These are phyloP conservation scores for Didymella segeticola DNA, from an alignment of 2,329 filamentous ascomycete species.

Conservation along the genomic window DNA sequence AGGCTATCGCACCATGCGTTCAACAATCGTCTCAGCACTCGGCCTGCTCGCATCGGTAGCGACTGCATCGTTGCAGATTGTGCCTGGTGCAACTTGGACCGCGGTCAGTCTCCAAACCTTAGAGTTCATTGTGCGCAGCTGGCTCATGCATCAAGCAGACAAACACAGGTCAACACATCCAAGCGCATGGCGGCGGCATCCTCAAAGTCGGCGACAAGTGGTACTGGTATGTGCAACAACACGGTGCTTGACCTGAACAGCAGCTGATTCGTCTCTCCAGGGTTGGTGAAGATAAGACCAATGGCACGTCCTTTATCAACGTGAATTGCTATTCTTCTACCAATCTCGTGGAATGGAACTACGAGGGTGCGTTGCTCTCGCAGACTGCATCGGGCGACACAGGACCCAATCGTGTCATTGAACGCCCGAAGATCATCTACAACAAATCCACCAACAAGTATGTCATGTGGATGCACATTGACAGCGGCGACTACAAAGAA, in stretches of 20 bases:
- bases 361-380: slow-evolving; percentile 65
- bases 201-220: slow-evolving; percentile 64
- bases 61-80: slow-evolving; percentile 46
- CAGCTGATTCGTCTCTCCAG: slow-evolving; percentile 39
- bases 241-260: background rate
- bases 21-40: slow-evolving; percentile 13
- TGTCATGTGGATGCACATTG: slow-evolving; percentile 75
- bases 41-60: slow-evolving; percentile 28
- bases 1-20: slow-evolving; percentile 28
- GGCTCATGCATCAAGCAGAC: slow-evolving; percentile 29
- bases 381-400: slow-evolving; percentile 62
- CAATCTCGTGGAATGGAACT: slow-evolving; percentile 70
- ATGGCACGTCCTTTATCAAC: slow-evolving; percentile 67
- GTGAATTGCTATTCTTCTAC: slow-evolving; percentile 72
- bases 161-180: slow-evolving; percentile 62
- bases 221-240: slow-evolving; percentile 54
- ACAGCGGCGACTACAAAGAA: slow-evolving; percentile 66
- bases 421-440: slow-evolving; percentile 72
- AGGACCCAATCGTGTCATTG: slow-evolving; percentile 67
- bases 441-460: slow-evolving; percentile 69
- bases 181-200: slow-evolving; percentile 72
- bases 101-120: slow-evolving; percentile 29
- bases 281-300: slow-evolving; percentile 73
- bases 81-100: slow-evolving; percentile 51
- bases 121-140: too few species aligned